Conservation (phyloP, 2,329 filamentous ascomycete species). For the Colletotrichum paranaense region DNA sequence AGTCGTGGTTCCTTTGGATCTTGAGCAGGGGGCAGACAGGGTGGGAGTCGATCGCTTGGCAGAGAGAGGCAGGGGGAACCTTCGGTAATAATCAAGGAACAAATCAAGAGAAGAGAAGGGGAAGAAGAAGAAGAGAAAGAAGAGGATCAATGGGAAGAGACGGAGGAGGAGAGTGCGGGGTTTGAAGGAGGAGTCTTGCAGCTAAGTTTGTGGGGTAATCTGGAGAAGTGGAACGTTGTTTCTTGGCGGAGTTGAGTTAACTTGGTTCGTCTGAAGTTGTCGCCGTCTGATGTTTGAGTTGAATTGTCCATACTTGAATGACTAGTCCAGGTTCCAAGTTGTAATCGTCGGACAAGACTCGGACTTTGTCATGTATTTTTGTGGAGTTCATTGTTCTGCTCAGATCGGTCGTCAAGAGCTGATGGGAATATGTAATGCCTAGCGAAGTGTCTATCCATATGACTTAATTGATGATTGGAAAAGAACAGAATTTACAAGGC, state of each 20-base stretch:
- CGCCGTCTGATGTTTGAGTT: neutral
- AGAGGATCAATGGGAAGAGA: neutral
- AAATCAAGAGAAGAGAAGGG: neutral
- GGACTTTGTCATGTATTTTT: no score
- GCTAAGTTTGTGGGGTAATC: constrained; percentile 17
- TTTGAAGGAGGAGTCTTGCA: neutral
- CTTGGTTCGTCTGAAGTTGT: neutral
- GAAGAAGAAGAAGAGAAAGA: neutral
- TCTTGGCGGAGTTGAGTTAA: neutral
- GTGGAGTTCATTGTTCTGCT: no score
- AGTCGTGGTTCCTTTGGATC: neutral
- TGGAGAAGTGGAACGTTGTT: constrained; percentile 6
- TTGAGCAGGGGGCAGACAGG: no score
- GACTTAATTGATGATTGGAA: neutral
- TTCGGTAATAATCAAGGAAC: neutral
- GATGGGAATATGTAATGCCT: no score
- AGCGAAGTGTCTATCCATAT: no score
- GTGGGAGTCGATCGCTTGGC: neutral
- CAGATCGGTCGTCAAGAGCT: fast-evolving
- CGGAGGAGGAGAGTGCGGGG: constrained; percentile 12
- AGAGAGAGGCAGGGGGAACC: neutral
- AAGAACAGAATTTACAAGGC: neutral
- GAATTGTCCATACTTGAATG: no score
- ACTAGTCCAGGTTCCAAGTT: no score
- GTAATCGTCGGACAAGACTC: no score